phyloP scores from a whole-genome alignment of 768 basidiomycete genomes.

The Boletus sensibilis region DNA sequence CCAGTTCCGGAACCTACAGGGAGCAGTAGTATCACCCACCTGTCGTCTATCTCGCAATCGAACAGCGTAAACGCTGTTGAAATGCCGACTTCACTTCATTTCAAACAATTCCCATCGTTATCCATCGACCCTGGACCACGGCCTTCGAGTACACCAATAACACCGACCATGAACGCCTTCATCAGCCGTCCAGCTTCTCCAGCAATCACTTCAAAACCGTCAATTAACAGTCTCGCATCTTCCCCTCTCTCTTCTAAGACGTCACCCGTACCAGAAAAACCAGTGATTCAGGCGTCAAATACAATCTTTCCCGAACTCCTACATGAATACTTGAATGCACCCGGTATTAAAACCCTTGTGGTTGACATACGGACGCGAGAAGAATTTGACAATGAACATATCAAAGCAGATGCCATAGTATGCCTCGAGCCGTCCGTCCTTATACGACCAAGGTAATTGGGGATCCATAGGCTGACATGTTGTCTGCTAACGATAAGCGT shows the following conservation, averaged over 20 bases:
- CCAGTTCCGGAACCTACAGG: conserved; percentile 43
- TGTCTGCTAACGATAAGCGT: conserved; percentile 12
- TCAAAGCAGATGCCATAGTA: conserved; percentile 65
- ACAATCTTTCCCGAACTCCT: conserved; percentile 60
- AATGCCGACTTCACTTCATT: conserved; percentile 32
- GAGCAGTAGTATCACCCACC: conserved; percentile 18
- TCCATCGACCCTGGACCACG: conserved; percentile 51
- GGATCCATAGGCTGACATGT: neutral
- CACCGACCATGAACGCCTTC: conserved; percentile 54
- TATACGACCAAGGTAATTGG: conserved; percentile 59
- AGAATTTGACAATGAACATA: conserved; percentile 74
- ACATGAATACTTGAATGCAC: conserved; percentile 51
- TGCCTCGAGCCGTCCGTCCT: conserved; percentile 86
- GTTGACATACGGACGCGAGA: conserved; percentile 81
- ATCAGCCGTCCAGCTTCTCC: conserved; percentile 67
- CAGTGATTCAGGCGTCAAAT: conserved; percentile 58
- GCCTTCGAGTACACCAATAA: conserved; percentile 70
- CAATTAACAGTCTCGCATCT: conserved; percentile 38
- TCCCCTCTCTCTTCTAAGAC: conserved; percentile 33
- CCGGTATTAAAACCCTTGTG: conserved; percentile 59
- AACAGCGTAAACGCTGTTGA: conserved; percentile 32
- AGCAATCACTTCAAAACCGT: conserved; percentile 42
- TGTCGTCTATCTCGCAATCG: conserved; percentile 26
- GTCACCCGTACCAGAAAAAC: conserved; percentile 34
- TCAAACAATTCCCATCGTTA: conserved; percentile 40